Base-by-base conservation (phyloP, 2,329 filamentous ascomycete genomes). In the Emydomyces testavorans region DNA sequence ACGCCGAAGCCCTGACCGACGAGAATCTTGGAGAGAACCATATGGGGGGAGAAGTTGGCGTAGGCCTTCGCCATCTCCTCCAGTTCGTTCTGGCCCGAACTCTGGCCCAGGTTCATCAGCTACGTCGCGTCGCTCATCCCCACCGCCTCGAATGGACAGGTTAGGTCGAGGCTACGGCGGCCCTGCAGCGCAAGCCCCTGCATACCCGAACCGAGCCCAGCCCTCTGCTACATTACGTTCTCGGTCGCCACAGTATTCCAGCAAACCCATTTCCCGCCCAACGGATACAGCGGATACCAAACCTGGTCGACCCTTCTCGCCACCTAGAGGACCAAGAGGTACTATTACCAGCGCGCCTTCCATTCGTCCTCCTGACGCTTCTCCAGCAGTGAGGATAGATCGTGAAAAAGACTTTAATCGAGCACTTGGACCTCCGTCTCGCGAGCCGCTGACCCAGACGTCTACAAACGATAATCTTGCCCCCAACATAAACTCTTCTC, bases 111-210 rank as follows among this genome's bases (percentile, higher is more conserved):
- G 71, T 32, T 81, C 79, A 6, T 71, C 65, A 16, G 63, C 71
- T 16, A 78, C 75, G 24, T 82, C 79, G 18, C 73, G 77, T 49
- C 71, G 77, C 41, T 80, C 79, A 6, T 82, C 79, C 4, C 79
- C 79, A 13, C 74, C 68, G 75, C 54, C 59, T 69, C 42, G 69
- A 66, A 40, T 57, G 71, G 15, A 60, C 67, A 32, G 50, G 20
- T 16, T 42, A 16, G 31, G 16, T 43, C 46, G 50, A 28, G 44
- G 36, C 3, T 54, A 66, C 51, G 57, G 62, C 15, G 53, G 62
- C 48, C 54, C 58, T 21, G 65, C 59, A 23, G 58, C 49, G 45
- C 58, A 60, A 31, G 62, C 60, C 13, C 58, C 60, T 10, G 21
- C 49, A 38, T 41, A 46, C 39, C 35, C 52, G 5, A 45, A 52